Evolutionary conservation across 306 rosid species (phyloP).

Genomic region (Cicer chorassanicum): DNA sequence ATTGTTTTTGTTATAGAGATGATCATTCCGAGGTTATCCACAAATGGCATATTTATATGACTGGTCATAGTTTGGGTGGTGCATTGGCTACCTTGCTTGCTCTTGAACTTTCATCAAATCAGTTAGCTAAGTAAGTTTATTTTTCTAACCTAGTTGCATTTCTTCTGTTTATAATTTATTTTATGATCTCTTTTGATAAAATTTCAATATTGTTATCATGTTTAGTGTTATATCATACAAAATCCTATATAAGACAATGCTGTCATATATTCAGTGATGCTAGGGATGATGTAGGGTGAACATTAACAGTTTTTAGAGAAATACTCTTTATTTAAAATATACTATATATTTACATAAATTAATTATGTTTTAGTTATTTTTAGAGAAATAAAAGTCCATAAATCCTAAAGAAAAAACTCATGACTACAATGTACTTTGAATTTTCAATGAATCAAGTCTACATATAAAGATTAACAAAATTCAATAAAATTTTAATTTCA

Average conservation of each 20-base stretch:
- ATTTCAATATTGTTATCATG: neutral
- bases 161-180: constrained; percentile 33
- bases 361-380: neutral
- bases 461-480: neutral
- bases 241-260: neutral
- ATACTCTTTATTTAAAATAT: neutral
- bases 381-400: neutral
- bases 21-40: constrained; percentile 60
- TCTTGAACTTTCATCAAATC: constrained; percentile 91
- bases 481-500: neutral
- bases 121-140: constrained; percentile 76
- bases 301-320: neutral
- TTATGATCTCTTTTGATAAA: neutral
- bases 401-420: neutral
- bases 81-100: constrained; percentile 96
- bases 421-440: neutral
- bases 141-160: constrained; percentile 34
- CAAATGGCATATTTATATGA: constrained; percentile 87
- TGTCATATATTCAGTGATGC: neutral
- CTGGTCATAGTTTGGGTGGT: constrained; percentile 99
- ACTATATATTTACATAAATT: neutral
- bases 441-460: neutral
- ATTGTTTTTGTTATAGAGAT: constrained; percentile 61
- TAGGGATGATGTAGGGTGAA: neutral
- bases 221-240: neutral